Conservation (phyloP, 441 rosid genomes). For the Croton laevigatus region DNA sequence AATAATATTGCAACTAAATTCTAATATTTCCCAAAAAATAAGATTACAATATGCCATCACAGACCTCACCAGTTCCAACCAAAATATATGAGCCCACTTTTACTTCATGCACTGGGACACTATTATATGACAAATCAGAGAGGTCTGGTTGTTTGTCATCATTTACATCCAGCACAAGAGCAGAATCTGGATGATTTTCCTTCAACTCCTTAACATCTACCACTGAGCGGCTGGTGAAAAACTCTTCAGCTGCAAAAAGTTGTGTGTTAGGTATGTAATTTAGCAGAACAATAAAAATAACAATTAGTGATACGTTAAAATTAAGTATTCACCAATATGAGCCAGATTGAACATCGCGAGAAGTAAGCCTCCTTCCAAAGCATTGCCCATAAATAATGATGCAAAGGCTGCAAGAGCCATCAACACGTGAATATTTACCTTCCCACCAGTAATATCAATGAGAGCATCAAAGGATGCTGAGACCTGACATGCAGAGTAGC, state of each 20-base stretch:
- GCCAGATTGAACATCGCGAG: conserved; percentile 97
- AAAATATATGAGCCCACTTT: conserved; percentile 78
- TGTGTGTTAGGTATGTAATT: not conserved
- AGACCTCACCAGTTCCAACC: conserved; percentile 99
- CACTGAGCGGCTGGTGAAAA: conserved; percentile 88
- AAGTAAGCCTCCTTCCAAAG: conserved; percentile 92
- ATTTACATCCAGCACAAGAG: conserved; percentile 58
- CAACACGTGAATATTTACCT: conserved; percentile 87
- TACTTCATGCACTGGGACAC: conserved; percentile 83
- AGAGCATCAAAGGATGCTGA: conserved; percentile 91
- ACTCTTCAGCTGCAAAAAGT: conserved; percentile 83
- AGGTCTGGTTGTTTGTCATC: conserved; percentile 63
- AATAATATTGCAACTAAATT: not conserved
- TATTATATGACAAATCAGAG: conserved; percentile 66
- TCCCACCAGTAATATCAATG: conserved; percentile 81
- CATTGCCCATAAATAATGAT: conserved; percentile 83
- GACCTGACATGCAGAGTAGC: conserved; percentile 40
- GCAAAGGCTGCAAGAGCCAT: conserved; percentile 97
- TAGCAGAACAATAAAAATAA: not conserved
- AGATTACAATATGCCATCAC: conserved; percentile 28
- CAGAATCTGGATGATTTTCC: conserved; percentile 88
- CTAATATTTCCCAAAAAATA: not conserved
- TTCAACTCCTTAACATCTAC: conserved; percentile 92
- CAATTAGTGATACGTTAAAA: conserved; percentile 6
- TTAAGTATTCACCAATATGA: conserved; percentile 61